Evolutionary conservation across 768 basidiomycete species (phyloP), one percentile per base, ranked within the genome.

Genomic region (Tulasnella calospora): DNA sequence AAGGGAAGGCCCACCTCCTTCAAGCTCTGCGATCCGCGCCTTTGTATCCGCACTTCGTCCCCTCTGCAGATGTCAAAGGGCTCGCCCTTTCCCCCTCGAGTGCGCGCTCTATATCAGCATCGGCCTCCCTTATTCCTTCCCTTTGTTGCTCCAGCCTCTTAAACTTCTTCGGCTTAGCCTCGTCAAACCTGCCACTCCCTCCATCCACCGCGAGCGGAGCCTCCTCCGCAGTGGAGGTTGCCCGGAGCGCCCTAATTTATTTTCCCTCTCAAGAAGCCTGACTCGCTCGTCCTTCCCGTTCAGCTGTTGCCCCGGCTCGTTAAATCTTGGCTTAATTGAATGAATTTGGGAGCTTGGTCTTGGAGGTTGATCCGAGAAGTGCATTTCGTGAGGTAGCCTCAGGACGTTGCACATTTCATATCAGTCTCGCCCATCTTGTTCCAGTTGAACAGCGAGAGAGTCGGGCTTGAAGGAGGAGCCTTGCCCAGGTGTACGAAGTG

Each of bases 221-320:
- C 51, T 35, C 15, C 61, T 90, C 88, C 82, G 89, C 87, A 21
- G 87, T 87, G 82, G 88, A 93, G 81, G 91, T 92, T 0, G 89
- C 88, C 81, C 92, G 85, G n/a, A 93, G 85, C 0, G 90, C 90
- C 79, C 89, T 86, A 77, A 92, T 23, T 87, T 86, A 23, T 89
- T 87, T 81, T 94, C 92, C 44, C 89, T 83, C 80, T 92, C 91
- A 0, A 86, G 85, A 5, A 89, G 82, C 15, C 83, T 82, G 27
- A 83, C 80, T 6, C 85, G 83, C 78, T 85, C 84, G 57, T 88
- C 86, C 61, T 5, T 67, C 33, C 61, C 9, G 21, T 13, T 30
- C 3, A 67, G 61, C n/a, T 84, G 84, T 36, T 86, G 84, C 30
- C 73, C 79, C 1, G 83, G 82, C 76, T 83, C 85, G 87, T 88